These are phyloP conservation scores for Phytophthora sansomeana DNA, from an alignment of 352 stramenopile genomes.

Conservation along the genomic window DNA sequence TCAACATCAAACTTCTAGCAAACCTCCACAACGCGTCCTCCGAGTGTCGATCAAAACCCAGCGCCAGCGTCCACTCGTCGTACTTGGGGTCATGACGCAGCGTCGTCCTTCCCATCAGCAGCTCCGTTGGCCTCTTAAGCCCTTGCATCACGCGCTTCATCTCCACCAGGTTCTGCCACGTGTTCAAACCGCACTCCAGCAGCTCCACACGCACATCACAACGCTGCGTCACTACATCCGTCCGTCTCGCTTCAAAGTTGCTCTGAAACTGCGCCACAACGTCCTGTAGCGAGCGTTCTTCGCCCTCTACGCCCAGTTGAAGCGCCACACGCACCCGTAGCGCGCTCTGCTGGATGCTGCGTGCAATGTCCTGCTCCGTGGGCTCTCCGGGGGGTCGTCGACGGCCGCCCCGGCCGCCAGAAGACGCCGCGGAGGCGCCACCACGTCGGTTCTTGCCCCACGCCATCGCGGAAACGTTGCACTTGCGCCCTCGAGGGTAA, in stretches of 20 bases:
- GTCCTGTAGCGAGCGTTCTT: slow-evolving; percentile 1
- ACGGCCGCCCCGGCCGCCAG: slow-evolving; percentile 4
- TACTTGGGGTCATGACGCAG: slow-evolving; percentile 32
- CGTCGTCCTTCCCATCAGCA: slow-evolving; percentile 27
- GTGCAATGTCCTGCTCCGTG: slow-evolving; percentile 35
- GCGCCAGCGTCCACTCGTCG: slow-evolving; percentile 43
- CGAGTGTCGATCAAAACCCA: slow-evolving; percentile 39
- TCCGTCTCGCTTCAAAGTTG: slow-evolving; percentile 11
- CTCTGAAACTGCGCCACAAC: slow-evolving; percentile 19
- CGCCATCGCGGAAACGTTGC: slow-evolving; percentile 13
- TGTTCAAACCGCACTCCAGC: slow-evolving; percentile 57
- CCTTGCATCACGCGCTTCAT: slow-evolving; percentile 51
- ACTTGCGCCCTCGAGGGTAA: background rate
- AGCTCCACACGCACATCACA: slow-evolving; percentile 37
- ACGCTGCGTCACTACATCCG: background rate
- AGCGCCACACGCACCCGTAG: slow-evolving; percentile 39
- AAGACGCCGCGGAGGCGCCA: slow-evolving; percentile 11
- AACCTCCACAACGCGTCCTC: slow-evolving; percentile 60
- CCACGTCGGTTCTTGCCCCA: slow-evolving; percentile 27
- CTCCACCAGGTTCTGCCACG: slow-evolving; percentile 57
- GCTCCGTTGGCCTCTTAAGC: slow-evolving; percentile 34
- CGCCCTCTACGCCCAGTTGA: slow-evolving; percentile 15
- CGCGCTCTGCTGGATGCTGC: slow-evolving; percentile 34
- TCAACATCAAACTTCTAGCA: slow-evolving; percentile 48
- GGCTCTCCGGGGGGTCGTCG: slow-evolving; percentile 23